These are phyloP conservation scores for Pseudozyma tsukubaensis DNA, from an alignment of 1,284 basidiomycete genomes.

Conservation along the genomic window DNA sequence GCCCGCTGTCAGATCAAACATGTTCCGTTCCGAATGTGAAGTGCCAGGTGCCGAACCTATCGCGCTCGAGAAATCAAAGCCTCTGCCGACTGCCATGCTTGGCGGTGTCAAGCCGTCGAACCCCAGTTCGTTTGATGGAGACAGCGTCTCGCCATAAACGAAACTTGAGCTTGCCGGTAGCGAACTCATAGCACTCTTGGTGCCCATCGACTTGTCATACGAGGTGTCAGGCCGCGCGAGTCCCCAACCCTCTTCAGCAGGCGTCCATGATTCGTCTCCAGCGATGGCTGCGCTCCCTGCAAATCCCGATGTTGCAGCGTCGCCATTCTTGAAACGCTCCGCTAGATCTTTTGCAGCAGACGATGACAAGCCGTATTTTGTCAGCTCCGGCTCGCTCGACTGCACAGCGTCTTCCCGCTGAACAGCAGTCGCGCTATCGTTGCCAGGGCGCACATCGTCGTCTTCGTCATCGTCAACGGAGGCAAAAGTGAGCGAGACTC, in stretches of 20 bases:
- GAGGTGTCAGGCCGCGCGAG: conserved; percentile 27
- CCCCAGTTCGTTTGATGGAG: conserved; percentile 10
- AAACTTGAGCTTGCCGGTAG: conserved; percentile 17
- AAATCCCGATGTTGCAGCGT: neutral
- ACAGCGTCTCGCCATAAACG: conserved; percentile 14
- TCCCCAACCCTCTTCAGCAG: conserved; percentile 23
- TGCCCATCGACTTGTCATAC: conserved; percentile 31
- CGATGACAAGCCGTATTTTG: conserved; percentile 24
- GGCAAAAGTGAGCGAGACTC: conserved; percentile 55
- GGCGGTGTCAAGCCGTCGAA: conserved; percentile 33
- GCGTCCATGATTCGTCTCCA: conserved; percentile 16
- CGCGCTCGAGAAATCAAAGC: conserved; percentile 29
- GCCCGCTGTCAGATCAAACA: conserved; percentile 15
- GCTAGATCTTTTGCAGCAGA: conserved; percentile 34
- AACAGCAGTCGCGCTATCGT: neutral
- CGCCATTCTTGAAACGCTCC: conserved; percentile 24
- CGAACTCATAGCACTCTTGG: conserved; percentile 26
- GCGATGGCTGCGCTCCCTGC: conserved; percentile 3
- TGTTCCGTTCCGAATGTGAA: conserved; percentile 21
- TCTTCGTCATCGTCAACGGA: conserved; percentile 51
- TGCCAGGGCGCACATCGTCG: conserved; percentile 32
- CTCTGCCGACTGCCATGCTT: conserved; percentile 29
- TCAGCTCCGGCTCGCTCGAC: neutral
- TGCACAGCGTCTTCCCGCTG: neutral
- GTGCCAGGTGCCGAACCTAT: conserved; percentile 9